These are phyloP conservation scores for Diaporthe caulivora DNA, from an alignment of 2,329 filamentous ascomycete genomes.

Conservation along the genomic window DNA sequence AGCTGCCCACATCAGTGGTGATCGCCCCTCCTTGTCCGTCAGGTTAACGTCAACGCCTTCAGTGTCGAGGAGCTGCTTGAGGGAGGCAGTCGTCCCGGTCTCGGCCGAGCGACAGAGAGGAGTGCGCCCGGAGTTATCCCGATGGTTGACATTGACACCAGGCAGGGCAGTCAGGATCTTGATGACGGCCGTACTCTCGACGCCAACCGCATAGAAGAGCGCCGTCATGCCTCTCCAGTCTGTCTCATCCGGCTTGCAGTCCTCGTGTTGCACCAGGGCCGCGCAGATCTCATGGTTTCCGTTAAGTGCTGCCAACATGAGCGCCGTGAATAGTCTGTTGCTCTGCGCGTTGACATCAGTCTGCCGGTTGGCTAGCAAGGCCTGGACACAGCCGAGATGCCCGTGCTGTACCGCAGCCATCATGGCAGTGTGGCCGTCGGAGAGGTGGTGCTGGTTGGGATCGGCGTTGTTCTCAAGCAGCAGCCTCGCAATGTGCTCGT, in stretches of 20 bases:
- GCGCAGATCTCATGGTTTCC: background rate
- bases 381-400: background rate
- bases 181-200: background rate
- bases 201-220: background rate
- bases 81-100: background rate
- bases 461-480: background rate
- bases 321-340: background rate
- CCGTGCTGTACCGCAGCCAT: background rate
- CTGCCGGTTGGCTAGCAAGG: background rate
- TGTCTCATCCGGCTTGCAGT: background rate
- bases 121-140: background rate
- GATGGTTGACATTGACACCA: conserved; percentile 7
- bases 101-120: background rate
- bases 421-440: background rate
- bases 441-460: background rate
- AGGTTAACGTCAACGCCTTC: background rate
- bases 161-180: background rate
- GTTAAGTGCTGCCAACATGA: background rate
- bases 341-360: background rate
- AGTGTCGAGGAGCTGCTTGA: conserved; percentile 1
- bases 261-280: background rate
- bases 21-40: background rate
- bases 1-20: background rate
- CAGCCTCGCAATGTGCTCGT: background rate
- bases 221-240: conserved; percentile 8